Base-by-base conservation (phyloP, 768 basidiomycete genomes). In the Mycena floridula region DNA sequence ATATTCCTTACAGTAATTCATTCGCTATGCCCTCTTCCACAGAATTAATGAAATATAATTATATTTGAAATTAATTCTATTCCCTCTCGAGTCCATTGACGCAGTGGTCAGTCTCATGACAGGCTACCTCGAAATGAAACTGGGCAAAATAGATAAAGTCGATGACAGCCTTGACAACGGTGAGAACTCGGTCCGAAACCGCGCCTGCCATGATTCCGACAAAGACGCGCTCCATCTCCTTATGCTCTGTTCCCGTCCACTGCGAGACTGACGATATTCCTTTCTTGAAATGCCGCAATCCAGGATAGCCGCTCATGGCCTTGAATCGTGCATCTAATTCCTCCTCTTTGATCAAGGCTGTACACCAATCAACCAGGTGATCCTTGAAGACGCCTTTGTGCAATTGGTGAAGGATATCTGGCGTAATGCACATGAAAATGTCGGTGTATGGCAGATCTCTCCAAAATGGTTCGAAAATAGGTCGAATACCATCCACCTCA, bases 351-450 rank as follows among this genome's bases (percentile, higher is more conserved):
- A 47, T 24, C 12, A 49, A 49, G 47, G 20, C 28, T 5, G 47
- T 48, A 15, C 44, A 51, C 68, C 66, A 69, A 5, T 49, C 46
- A 2, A 61, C 53, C 1, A 65, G 32, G 42, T 69, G 66, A 44
- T 66, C 59, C 37, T 63, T 65, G 60, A 69, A 65, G 8, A 68
- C 46, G 1, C 69, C 69, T 42, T 70, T 64, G 50, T 68, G 61
- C 0, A 71, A 51, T 50, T 71, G 67, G 50, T 71, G 69, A 6
- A 71, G 59, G 25, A 68, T 38, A 47, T 70, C 66, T 0, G 69
- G 67, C 1, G 65, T 63, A 28, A 70, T 45, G 16, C 46, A 50
- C 0, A 24, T 1, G 51, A 62, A 64, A 25, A 70, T 69, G 41
- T 69, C 44, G 41, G 46, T 43, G 47, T 61, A 52, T 1, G 64